Evolutionary conservation across 352 stramenopile species (phyloP), one percentile per base, ranked within the genome.

Genomic region (Blastocystis sp.): DNA sequence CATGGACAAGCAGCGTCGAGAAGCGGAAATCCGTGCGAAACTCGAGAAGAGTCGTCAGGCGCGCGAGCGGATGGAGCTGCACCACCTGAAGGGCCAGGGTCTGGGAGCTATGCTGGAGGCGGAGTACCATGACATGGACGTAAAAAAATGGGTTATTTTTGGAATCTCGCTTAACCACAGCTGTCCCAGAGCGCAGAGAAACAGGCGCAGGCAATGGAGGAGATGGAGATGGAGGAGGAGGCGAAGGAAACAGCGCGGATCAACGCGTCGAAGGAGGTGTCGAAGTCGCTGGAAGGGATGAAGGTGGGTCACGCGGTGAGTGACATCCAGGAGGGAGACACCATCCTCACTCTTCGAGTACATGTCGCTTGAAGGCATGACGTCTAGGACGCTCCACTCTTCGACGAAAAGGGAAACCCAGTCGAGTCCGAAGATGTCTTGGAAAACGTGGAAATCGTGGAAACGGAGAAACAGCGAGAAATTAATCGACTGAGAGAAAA

Each of bases 301-400:
- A 85, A 85, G 26, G 82, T 91, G 11, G 70, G 66, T 39, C 90
- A 91, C 76, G 82, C 91, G 39, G 26, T 75, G 24, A 66, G n/a
- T 1, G 82, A 89, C 18, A 56, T 91, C 16, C 64, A 26, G 16
- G 90, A 90, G 45, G 85, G 85, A 24, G 82, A 91, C 20, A 81
- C 50, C 11, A 45, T 90, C 2, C 18, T 91, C 56, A 89, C 63
- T 11, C 78, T 89, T 9, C 78, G 66, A 11, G 78, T 89, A 79
- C 18, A 6, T 2, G 45, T 18, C 26, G 39, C 8, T 0, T 30
- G 5, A 16, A 4, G 0, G 55, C 5, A 2, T 78, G 76, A 37
- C 78, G 39, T 76, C 1, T 76, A 79, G 50, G 90, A 91, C 62
- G 55, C 78, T 1, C 41, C 64, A 2, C 20, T 91, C 20, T 37